These are phyloP conservation scores for Salix dunnii DNA, from an alignment of 345 rosid species.

Conservation along the genomic window DNA sequence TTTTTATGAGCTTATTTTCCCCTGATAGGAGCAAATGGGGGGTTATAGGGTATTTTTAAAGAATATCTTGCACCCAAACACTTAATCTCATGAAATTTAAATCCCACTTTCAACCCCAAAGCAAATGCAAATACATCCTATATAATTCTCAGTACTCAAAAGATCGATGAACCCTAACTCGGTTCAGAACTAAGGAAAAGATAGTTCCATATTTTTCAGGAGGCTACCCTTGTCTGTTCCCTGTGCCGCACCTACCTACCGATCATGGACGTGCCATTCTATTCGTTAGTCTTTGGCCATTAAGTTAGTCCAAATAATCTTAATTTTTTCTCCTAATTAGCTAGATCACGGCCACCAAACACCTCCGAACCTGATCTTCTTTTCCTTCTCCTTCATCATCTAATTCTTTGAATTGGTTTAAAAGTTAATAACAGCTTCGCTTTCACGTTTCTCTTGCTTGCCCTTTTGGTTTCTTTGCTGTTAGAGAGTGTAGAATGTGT, in stretches of 20 bases:
- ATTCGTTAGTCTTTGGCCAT: not conserved
- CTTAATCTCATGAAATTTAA: no score
- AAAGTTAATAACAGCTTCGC: constrained; percentile 14
- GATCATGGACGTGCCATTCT: not conserved
- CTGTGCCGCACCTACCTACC: not conserved
- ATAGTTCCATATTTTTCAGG: not conserved
- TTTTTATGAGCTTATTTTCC: no score
- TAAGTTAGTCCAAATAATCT: no score
- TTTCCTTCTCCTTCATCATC: constrained; percentile 24
- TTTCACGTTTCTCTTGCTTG: constrained; percentile 42
- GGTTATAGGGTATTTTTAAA: no score
- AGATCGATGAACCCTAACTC: not conserved
- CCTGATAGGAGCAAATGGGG: no score
- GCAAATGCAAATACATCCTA: no score
- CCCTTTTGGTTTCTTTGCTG: constrained; percentile 20
- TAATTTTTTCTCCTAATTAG: not conserved
- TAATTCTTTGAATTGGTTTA: constrained; percentile 18
- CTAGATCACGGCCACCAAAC: not conserved
- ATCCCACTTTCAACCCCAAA: no score
- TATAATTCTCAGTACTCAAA: no score
- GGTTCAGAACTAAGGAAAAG: not conserved
- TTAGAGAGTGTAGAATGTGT: constrained; percentile 32
- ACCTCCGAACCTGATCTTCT: not conserved
- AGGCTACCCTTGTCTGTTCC: not conserved
- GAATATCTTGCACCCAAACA: no score